Evolutionary conservation across 176 grass and related monocot species (phyloP).

Genomic region (Zoysia pacifica): DNA sequence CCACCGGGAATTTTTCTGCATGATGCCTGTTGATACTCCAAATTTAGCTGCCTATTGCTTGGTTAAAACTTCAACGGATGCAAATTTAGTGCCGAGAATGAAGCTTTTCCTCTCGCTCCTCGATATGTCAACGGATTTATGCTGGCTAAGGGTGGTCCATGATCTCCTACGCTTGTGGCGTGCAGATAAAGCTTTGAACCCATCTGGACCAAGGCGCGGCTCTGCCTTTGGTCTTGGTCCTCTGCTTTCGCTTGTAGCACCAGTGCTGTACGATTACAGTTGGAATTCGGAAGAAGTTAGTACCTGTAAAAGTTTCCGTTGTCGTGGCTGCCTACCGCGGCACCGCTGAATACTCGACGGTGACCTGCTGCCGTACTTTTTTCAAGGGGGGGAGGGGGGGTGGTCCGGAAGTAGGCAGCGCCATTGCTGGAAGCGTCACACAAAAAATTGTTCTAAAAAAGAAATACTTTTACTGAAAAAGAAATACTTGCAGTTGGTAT

Average conservation of each 20-base stretch:
- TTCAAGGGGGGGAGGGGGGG: not conserved
- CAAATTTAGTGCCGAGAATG: not conserved
- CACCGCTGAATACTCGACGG: slow-evolving; percentile 7
- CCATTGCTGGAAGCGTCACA: not conserved
- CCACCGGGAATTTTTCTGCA: too few relatives aligned
- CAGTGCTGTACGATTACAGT: not conserved
- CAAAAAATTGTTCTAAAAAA: too few relatives aligned
- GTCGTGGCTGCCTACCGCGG: not conserved
- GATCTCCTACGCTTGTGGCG: not conserved
- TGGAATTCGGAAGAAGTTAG: not conserved
- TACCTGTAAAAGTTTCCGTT: not conserved
- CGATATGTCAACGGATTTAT: not conserved
- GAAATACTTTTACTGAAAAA: too few relatives aligned
- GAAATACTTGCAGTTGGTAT: too few relatives aligned
- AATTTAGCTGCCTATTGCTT: not conserved
- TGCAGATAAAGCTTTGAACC: not conserved
- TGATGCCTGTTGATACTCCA: not conserved
- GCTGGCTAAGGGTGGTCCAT: not conserved
- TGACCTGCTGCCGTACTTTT: not conserved
- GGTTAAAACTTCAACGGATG: not conserved
- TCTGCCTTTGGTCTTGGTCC: not conserved
- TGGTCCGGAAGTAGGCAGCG: not conserved
- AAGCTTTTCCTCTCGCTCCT: not conserved
- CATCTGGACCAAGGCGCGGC: not conserved
- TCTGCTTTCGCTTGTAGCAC: not conserved